A percentile compares a stretch with the other conserved stretches of the same genome.
These are phyloP conservation scores for Rheum nobile DNA, from an alignment of 148 eudicot species.

Conservation along the genomic window DNA sequence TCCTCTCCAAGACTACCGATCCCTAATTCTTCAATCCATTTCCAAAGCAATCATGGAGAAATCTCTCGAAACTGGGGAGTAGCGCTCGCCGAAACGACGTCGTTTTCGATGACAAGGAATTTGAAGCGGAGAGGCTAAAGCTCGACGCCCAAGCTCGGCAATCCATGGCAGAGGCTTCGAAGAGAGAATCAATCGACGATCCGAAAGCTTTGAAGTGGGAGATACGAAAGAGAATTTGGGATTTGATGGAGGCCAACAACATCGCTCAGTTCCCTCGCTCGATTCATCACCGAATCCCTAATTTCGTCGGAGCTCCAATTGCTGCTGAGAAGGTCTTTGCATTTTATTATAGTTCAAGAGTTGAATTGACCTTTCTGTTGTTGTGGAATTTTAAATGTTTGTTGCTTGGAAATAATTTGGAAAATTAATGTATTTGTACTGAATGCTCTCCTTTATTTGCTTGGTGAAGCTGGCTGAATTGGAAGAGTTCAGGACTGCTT, in stretches of 20 bases:
- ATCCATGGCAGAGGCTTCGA: constrained; percentile 54
- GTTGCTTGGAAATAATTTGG: neutral
- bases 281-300: constrained; percentile 91
- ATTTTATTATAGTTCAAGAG: neutral
- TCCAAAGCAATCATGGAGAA: neutral
- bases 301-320: constrained; percentile 49
- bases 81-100: constrained; percentile 18
- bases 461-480: constrained; percentile 47
- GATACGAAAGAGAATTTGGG: constrained; percentile 81
- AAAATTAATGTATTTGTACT: neutral
- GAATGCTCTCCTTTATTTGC: neutral
- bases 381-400: neutral
- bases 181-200: constrained; percentile 26
- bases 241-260: constrained; percentile 62
- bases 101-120: constrained; percentile 43
- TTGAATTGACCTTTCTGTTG: neutral
- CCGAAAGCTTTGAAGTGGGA: constrained; percentile 91
- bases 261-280: constrained; percentile 86
- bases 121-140: constrained; percentile 52
- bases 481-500: constrained; percentile 53
- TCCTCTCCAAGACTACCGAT: neutral
- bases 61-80: neutral
- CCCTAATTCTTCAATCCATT: neutral
- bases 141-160: constrained; percentile 63
- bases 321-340: constrained; percentile 52